phyloP scores from a whole-genome alignment of 768 basidiomycete species.

The Lentinula aciculospora region DNA sequence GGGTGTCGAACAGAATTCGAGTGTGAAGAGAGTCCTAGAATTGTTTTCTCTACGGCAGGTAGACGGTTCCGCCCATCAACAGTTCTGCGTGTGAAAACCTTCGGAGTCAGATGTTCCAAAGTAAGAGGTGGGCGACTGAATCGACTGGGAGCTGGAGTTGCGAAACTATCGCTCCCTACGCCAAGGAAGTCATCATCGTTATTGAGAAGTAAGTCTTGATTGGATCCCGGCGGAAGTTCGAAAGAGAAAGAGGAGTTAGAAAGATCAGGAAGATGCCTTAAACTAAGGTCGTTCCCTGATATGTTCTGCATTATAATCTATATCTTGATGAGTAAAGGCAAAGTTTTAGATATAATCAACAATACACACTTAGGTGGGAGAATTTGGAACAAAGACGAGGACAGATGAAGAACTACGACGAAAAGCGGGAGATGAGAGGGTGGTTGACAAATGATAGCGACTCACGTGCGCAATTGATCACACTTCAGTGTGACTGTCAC shows the following conservation, averaged over 20 bases:
- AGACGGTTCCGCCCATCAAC: conserved; percentile 14
- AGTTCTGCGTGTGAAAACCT: conserved; percentile 8
- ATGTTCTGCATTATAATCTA: conserved; percentile 19
- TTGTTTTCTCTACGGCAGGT: conserved; percentile 11
- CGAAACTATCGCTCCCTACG: conserved; percentile 31
- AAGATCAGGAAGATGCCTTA: conserved; percentile 49
- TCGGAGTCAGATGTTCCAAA: conserved; percentile 35
- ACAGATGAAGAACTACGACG: no score
- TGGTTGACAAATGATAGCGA: no score
- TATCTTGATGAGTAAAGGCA: neutral
- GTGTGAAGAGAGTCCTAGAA: neutral
- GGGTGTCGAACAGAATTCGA: neutral
- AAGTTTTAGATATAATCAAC: no score
- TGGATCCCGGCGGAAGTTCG: conserved; percentile 42
- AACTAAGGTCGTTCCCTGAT: conserved; percentile 36
- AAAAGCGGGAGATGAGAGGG: no score
- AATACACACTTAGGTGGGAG: no score
- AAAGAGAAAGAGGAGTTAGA: conserved; percentile 49
- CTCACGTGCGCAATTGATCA: no score
- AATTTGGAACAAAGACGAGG: no score
- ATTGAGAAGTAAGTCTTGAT: conserved; percentile 45
- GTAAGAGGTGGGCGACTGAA: conserved; percentile 27
- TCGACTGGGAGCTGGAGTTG: conserved; percentile 24
- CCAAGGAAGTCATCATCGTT: conserved; percentile 44
- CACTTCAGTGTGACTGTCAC: no score